Evolutionary conservation across 2,329 filamentous ascomycete species (phyloP), one percentile per base, ranked within the genome.

Genomic region (Bipolaris gigantea): DNA sequence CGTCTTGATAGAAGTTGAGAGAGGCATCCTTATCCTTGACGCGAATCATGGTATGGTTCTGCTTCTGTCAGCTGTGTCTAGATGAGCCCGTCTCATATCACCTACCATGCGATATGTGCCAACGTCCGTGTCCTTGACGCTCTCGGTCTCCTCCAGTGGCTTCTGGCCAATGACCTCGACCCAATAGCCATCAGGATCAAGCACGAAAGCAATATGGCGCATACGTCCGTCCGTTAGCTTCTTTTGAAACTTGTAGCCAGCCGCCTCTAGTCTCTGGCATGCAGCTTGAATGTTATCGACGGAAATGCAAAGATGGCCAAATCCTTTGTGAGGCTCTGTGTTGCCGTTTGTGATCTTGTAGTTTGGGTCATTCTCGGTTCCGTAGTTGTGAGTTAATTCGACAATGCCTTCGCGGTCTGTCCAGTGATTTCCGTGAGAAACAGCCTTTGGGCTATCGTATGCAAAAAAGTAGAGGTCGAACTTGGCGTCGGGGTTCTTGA

Each of bases 391-490:
- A 7, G 84, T 87, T 60, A 99, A 83, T 76, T 99, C 94, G 61
- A 99, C 85, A 36, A 97, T 83, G 42, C 90, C 94, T 75, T 96
- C 88, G 50, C 94, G 88, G 75, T 96, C 90, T 5, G 83, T 85
- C 79, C 88, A 92, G 69, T 87, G 84, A 60, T 86, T 86, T 67
- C 87, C 89, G 53, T 83, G 80, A 9, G 89, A 94, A n/a, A 85
- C 78, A 13, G 93, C 89, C 34, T 83, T 80, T 9, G 90, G 85
- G 30, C 85, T 84, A 72, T 96, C 88, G 77, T 95, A 97, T 55
- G 88, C 92, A 56, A 99, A 82, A 79, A 97, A 97, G 81, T 97
- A 97, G 25, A 97, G 85, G 68, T 94, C 90, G 75, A 97, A 97
- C 72, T 95, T 96, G 75, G 85, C 85, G 56, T 96, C 92, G 13